Base-by-base conservation (phyloP, 2,329 filamentous ascomycete species). In the Stachybotrys elegans region DNA sequence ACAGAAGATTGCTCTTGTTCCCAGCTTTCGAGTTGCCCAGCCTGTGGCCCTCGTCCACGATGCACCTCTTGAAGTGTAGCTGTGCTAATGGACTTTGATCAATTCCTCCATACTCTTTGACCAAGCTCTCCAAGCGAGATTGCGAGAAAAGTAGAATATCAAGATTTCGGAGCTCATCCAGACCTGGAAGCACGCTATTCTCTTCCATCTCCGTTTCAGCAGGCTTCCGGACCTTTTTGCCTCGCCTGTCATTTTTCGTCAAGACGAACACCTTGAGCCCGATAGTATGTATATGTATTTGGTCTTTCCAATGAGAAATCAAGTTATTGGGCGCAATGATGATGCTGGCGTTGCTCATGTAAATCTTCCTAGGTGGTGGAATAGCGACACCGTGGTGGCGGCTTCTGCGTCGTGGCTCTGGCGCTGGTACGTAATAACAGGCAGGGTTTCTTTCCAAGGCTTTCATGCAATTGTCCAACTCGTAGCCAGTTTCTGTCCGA, bases 11-110 rank as follows among this genome's bases (percentile, higher is more conserved):
- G 36, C 81, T 88, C 52, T 73, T 79, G 42, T 70, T 71, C 9
- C 70, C 69, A 6, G 65, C 62, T 3, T 66, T 75, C 1, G 78
- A 78, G 29, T 86, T 84, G 0, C 88, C 88, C 46, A 95, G 83
- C 47, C 79, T 86, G 60, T 96, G 90, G 0, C 92, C 92, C 71
- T 96, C 92, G 51, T 97, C 92, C 16, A 95, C 85, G 37, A 97
- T 91, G 38, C 94, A 83, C 2, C 92, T 78, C 55, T 95, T 84
- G 76, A 92, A 95, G 53, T 88, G 89, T 4, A 96, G 64, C 7
- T 78, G 65, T 31, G 81, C 80, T 16, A 96, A 64, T 0, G 85
- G 78, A 2, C 81, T 86, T 9, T 75, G 60, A 23, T 46, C 67
- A 29, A 49, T 62, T 3, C 50, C 56, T 22, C 48, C 55, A 6